Evolutionary conservation across 768 basidiomycete species (phyloP).

Genomic region (Russula abietina): DNA sequence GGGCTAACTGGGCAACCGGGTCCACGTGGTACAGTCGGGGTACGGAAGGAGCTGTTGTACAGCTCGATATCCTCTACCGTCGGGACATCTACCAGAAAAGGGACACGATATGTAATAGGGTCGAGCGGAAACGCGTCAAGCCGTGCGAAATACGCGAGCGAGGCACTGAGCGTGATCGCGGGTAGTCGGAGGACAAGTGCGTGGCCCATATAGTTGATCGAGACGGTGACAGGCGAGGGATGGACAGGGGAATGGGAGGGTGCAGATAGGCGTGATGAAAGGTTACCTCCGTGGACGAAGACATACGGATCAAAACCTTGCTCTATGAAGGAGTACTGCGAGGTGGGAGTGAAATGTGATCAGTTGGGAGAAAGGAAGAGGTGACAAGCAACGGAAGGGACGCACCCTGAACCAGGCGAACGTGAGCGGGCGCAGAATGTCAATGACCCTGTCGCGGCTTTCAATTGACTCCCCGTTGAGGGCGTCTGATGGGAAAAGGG

Average conservation of each 20-base stretch:
- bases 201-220: conserved; percentile 15
- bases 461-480: conserved; percentile 20
- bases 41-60: conserved; percentile 11
- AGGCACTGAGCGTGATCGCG: conserved; percentile 13
- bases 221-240: conserved; percentile 1
- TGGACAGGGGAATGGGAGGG: background rate
- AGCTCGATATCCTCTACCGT: conserved; percentile 17
- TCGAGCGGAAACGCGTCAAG: conserved; percentile 6
- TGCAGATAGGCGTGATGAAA: background rate
- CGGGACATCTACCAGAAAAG: background rate
- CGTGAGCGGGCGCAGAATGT: conserved; percentile 12
- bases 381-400: background rate
- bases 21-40: conserved; percentile 9
- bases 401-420: conserved; percentile 23
- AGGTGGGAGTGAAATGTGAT: background rate
- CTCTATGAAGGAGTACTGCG: conserved; percentile 22
- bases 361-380: conserved; percentile 2
- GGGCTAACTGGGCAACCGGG: background rate
- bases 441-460: conserved; percentile 13
- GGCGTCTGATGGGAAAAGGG: conserved; percentile 12
- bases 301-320: conserved; percentile 16
- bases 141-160: conserved; percentile 20
- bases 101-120: background rate
- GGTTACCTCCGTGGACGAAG: background rate
- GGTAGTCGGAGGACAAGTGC: conserved; percentile 15